Percentiles rank a stretch among this genome's conserved stretches.
Conservation (phyloP, 1,284 basidiomycete genomes). For the Lentinula novae-zelandiae region DNA sequence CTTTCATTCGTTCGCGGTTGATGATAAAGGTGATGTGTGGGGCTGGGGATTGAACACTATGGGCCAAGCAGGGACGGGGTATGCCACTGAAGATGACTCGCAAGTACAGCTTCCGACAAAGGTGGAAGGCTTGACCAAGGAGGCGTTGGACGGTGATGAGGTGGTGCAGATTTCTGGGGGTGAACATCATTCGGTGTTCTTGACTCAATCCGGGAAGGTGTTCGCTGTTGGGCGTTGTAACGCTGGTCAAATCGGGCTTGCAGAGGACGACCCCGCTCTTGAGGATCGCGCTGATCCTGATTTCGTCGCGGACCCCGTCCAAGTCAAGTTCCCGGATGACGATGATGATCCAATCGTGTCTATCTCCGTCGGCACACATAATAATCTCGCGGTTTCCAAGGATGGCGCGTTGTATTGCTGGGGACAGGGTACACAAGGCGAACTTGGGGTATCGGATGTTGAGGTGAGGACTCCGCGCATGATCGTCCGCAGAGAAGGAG, state of each 20-base stretch:
- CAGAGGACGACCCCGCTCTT: conserved; percentile 55
- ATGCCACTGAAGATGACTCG: conserved; percentile 38
- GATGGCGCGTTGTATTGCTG: conserved; percentile 82
- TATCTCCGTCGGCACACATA: conserved; percentile 76
- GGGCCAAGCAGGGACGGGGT: conserved; percentile 46
- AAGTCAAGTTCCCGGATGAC: conserved; percentile 66
- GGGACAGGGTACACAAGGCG: conserved; percentile 80
- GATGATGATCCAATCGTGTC: conserved; percentile 68
- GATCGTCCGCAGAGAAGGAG: conserved; percentile 67
- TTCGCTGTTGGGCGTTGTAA: conserved; percentile 82
- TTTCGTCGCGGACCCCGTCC: conserved; percentile 60
- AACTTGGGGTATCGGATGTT: conserved; percentile 60
- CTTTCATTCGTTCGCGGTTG: conserved; percentile 88
- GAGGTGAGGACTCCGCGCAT: conserved; percentile 54
- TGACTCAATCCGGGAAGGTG: conserved; percentile 80
- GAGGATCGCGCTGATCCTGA: conserved; percentile 47
- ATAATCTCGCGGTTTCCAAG: conserved; percentile 78
- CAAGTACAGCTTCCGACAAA: conserved; percentile 69
- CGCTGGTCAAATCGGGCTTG: conserved; percentile 74
- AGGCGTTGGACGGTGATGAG: conserved; percentile 61
- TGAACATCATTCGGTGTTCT: conserved; percentile 85
- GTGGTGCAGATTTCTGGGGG: conserved; percentile 77
- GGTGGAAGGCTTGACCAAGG: conserved; percentile 65
- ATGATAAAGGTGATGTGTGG: conserved; percentile 78
- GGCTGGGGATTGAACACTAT: conserved; percentile 88